phyloP scores from a whole-genome alignment of 352 stramenopile species.

The Blastocystis hominis region DNA sequence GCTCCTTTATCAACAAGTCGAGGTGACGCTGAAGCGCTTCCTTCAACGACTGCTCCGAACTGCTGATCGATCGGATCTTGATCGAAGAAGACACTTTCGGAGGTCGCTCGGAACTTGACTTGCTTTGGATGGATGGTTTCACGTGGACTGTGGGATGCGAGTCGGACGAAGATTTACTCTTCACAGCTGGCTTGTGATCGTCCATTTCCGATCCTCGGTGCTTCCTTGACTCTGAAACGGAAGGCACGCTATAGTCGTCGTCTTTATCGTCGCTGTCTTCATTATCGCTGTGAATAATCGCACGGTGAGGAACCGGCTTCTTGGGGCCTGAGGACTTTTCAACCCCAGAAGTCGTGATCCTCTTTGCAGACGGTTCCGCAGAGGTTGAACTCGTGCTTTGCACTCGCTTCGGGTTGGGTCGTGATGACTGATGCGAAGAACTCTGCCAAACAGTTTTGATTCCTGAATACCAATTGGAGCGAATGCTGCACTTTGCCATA shows the following conservation, averaged over 20 bases:
- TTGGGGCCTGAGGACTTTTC: background rate
- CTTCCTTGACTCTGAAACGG: background rate
- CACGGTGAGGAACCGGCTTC: background rate
- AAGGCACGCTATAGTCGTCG: background rate
- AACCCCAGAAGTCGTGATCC: no score
- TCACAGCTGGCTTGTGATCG: background rate
- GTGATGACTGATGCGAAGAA: background rate
- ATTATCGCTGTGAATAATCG: background rate
- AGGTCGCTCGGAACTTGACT: background rate
- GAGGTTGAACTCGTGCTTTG: background rate
- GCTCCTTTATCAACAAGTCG: background rate
- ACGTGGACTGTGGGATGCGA: background rate
- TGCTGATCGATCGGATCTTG: background rate
- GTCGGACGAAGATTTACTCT: background rate
- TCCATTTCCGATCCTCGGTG: background rate
- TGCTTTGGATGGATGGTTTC: background rate
- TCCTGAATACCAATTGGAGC: conserved; percentile 21
- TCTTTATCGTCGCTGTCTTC: background rate
- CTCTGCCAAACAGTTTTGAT: background rate
- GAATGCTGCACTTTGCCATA: conserved; percentile 29
- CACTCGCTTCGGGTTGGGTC: background rate
- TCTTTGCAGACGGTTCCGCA: background rate
- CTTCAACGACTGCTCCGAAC: background rate
- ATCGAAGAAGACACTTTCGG: background rate
- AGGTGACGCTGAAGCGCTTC: background rate